These are phyloP conservation scores for Pythium scleroteichum DNA, from an alignment of 352 stramenopile species.

Conservation along the genomic window DNA sequence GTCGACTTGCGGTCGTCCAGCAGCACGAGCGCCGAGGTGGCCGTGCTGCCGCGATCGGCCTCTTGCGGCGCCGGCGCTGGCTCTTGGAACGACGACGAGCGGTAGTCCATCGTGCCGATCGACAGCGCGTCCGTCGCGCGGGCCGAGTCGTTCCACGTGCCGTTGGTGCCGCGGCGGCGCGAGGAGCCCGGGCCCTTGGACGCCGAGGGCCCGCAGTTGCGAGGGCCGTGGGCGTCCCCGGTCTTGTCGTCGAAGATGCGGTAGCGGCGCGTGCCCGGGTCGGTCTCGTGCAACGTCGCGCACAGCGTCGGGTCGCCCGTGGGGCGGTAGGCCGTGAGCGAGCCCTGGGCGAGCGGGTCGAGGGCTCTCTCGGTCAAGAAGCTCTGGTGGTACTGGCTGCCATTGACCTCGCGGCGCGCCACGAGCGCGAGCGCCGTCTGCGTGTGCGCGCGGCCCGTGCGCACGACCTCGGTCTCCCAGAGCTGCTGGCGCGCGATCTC, in stretches of 20 bases:
- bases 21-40: slow-evolving; percentile 24
- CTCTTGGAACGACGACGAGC: slow-evolving; percentile 41
- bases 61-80: slow-evolving; percentile 1
- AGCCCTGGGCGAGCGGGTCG: not conserved
- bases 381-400: slow-evolving; percentile 9
- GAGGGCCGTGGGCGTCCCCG: not conserved
- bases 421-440: slow-evolving; percentile 22
- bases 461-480: slow-evolving; percentile 37
- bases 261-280: slow-evolving; percentile 13
- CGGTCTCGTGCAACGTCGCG: slow-evolving; percentile 22
- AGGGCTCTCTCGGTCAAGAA: slow-evolving; percentile 10
- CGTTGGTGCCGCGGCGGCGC: slow-evolving; percentile 20
- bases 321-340: slow-evolving; percentile 3
- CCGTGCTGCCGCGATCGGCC: slow-evolving; percentile 11
- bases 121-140: slow-evolving; percentile 48
- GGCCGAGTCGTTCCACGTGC: slow-evolving; percentile 24
- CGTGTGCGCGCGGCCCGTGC: slow-evolving; percentile 25
- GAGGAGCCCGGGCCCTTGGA: not conserved
- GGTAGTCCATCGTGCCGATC: slow-evolving; percentile 41
- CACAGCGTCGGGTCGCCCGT: not conserved
- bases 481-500: slow-evolving; percentile 67
- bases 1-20: slow-evolving; percentile 23
- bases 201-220: too few relatives aligned
- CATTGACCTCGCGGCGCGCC: slow-evolving; percentile 19
- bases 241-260: slow-evolving; percentile 14